phyloP scores from a whole-genome alignment of 2,329 filamentous ascomycete species.

The Rosellinia necatrix region DNA sequence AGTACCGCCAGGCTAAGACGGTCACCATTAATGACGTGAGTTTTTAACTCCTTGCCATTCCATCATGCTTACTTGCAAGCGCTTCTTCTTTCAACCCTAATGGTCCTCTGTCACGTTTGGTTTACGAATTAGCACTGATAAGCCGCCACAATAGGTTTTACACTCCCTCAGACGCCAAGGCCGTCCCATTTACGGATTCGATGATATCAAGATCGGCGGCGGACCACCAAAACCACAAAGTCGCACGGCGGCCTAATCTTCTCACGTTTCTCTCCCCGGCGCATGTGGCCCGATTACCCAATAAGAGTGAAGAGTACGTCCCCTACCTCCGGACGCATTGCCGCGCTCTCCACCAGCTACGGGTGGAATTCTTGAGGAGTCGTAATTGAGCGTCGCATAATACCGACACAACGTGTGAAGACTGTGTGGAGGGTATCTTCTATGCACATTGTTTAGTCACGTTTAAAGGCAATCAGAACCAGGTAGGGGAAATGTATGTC shows the following conservation, averaged over 20 bases:
- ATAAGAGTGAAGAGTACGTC: background rate
- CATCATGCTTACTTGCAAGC: background rate
- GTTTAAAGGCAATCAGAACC: too few species aligned
- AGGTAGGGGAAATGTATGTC: too few species aligned
- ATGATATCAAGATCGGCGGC: slow-evolving; percentile 39
- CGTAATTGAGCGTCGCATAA: too few species aligned
- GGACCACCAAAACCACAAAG: background rate
- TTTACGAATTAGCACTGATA: slow-evolving; percentile 1
- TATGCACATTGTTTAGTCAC: too few species aligned
- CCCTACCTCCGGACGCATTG: too few species aligned
- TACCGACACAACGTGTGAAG: too few species aligned
- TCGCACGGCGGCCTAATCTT: too few species aligned
- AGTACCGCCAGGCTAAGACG: slow-evolving; percentile 63
- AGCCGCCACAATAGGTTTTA: slow-evolving; percentile 52
- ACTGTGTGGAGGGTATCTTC: too few species aligned
- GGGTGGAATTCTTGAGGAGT: too few species aligned
- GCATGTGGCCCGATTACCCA: background rate
- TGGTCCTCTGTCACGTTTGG: background rate
- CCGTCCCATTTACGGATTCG: slow-evolving; percentile 62
- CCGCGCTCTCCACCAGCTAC: too few species aligned
- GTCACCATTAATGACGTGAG: slow-evolving; percentile 66
- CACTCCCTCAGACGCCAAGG: slow-evolving; percentile 55
- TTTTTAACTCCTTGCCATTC: slow-evolving; percentile 11
- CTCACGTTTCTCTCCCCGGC: background rate
- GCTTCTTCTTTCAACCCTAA: background rate